Evolutionary conservation across 805 yeast species (phyloP).

Genomic region (Wickerhamiella dianesei): DNA sequence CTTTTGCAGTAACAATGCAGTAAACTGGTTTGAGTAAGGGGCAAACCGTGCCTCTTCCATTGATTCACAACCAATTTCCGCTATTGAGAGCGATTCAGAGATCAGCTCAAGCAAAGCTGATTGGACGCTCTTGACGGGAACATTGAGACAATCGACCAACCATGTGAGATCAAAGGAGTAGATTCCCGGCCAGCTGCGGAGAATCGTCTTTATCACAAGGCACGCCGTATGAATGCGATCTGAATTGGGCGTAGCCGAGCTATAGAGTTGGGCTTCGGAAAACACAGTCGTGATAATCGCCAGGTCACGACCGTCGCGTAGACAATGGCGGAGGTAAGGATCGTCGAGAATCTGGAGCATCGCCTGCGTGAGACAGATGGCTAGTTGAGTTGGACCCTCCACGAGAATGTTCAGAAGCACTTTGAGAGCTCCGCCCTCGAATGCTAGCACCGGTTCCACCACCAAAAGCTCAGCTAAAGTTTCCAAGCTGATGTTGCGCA

Average conservation of each 20-base stretch:
- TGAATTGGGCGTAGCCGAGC: constrained; percentile 31
- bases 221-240: constrained; percentile 50
- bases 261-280: constrained; percentile 39
- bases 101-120: constrained; percentile 58
- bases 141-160: constrained; percentile 15
- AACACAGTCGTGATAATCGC: constrained; percentile 54
- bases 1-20: constrained; percentile 44
- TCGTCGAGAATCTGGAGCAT: constrained; percentile 43
- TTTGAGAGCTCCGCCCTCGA: constrained; percentile 34
- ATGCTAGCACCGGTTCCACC: constrained; percentile 31
- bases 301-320: constrained; percentile 51
- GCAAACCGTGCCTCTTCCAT: not conserved
- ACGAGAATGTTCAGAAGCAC: constrained; percentile 33
- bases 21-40: constrained; percentile 39
- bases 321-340: constrained; percentile 36
- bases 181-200: constrained; percentile 69
- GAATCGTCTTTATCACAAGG: constrained; percentile 41
- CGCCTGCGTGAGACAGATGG: constrained; percentile 33
- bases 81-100: constrained; percentile 49
- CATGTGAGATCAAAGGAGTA: constrained; percentile 46
- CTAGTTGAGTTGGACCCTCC: constrained; percentile 41
- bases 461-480: constrained; percentile 40
- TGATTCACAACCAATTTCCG: constrained; percentile 36
- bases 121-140: constrained; percentile 32
- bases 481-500: constrained; percentile 39